Base-by-base conservation (phyloP, 2,329 filamentous ascomycete genomes). In the Venturia nashicola region DNA sequence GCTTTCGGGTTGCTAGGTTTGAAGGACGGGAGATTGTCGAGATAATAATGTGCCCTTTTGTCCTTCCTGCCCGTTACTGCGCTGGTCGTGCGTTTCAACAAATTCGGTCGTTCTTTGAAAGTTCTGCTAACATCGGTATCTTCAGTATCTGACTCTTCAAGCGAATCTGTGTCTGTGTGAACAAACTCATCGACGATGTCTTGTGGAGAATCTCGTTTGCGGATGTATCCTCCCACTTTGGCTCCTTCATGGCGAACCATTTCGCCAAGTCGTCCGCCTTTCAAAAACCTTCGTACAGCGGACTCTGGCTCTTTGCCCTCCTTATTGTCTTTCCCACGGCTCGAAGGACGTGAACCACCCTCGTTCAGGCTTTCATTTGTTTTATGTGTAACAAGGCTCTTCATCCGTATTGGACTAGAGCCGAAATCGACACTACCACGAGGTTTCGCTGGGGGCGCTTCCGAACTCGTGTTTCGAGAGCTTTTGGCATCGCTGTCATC, bases 211-310 rank as follows among this genome's bases (percentile, higher is more conserved):
- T 62, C 85, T 69, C 81, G 83, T 68, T 80, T 82, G 73, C 85
- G 78, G 27, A 87, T 81, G 54, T 83, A 78, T 61, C 85, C 83
- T 18, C 83, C 82, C 42, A 87, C 80, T 69, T 82, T 83, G 0
- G 83, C 81, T 8, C 86, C 80, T 69, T 87, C 85, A 66, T 79
- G 80, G n/a, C 83, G 82, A 2, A 95, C 83, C 39, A 90, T 81
- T 39, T 84, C 88, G 66, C 90, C 89, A 67, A 93, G 85, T 64
- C 88, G 82, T 61, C 85, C 83, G 2, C 86, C 87, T 75, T 91
- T 93, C 75, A 96, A 88, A 59, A 96, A 86, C 7, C 87, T 85
- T 51, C 86, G 84, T 9, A 91, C 79, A 43, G 83, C 85, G 11
- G 83, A 84, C 46, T 72, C 70, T 5, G 74, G 72, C 46, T 79